Conservation (phyloP, 345 rosid genomes). For the Rubroshorea leprosula region DNA sequence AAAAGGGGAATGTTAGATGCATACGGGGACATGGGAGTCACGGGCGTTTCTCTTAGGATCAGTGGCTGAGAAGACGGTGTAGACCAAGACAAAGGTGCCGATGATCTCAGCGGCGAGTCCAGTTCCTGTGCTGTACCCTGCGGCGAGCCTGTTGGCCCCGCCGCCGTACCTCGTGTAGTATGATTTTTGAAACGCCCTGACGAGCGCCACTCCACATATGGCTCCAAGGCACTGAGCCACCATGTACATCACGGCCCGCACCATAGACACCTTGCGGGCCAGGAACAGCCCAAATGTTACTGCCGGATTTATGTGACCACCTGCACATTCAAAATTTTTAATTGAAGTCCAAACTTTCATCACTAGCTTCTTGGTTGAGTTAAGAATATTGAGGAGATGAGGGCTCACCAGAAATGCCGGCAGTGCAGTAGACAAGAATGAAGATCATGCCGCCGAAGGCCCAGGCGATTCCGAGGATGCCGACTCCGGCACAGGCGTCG, state of each 20-base stretch:
- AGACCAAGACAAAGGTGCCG: constrained; percentile 78
- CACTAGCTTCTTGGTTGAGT: no score
- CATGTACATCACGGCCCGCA: constrained; percentile 58
- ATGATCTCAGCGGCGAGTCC: constrained; percentile 85
- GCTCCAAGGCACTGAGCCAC: constrained; percentile 80
- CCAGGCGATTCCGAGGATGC: constrained; percentile 84
- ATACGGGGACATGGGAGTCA: constrained; percentile 89
- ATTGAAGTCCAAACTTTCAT: no score
- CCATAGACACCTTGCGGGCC: constrained; percentile 72
- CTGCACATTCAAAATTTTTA: constrained; percentile 20
- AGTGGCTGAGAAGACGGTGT: constrained; percentile 89
- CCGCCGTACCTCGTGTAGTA: constrained; percentile 49
- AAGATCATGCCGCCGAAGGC: constrained; percentile 89
- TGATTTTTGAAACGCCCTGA: constrained; percentile 55
- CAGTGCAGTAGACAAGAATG: constrained; percentile 78
- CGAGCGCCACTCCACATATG: constrained; percentile 74
- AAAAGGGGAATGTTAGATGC: no score
- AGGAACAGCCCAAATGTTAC: constrained; percentile 75
- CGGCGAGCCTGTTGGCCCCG: constrained; percentile 57
- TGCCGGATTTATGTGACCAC: constrained; percentile 86
- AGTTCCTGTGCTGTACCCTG: constrained; percentile 46
- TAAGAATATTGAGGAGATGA: background rate
- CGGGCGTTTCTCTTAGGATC: constrained; percentile 81
- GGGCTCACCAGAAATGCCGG: constrained; percentile 65
- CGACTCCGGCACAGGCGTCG: constrained; percentile 60